phyloP scores from a whole-genome alignment of 345 rosid genomes.

The Gynandropsis gynandra region DNA sequence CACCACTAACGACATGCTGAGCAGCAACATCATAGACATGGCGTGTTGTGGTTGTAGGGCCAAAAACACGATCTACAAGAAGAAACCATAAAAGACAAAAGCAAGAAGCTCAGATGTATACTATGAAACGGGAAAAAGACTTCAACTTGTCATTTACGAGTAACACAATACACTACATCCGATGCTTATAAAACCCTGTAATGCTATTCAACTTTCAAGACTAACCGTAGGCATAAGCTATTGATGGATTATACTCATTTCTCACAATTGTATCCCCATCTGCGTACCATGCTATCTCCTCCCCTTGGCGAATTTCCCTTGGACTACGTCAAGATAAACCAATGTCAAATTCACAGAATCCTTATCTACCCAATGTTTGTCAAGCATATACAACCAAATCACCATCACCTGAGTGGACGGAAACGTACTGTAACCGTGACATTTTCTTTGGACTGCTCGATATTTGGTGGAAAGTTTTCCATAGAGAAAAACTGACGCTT shows the following conservation, averaged over 20 bases:
- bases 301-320: constrained; percentile 93
- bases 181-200: constrained; percentile 14
- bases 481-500: constrained; percentile 65
- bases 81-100: constrained; percentile 3
- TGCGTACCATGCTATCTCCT: constrained; percentile 99
- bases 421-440: constrained; percentile 95
- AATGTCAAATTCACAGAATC: constrained; percentile 21
- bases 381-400: constrained; percentile 13
- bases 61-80: constrained; percentile 80
- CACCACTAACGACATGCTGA: constrained; percentile 88
- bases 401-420: constrained; percentile 78
- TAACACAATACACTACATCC: constrained; percentile 5
- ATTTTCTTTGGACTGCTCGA: constrained; percentile 68
- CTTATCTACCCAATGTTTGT: neutral
- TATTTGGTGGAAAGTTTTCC: constrained; percentile 35
- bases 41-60: constrained; percentile 99
- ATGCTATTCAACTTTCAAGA: constrained; percentile 12
- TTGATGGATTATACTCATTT: constrained; percentile 73
- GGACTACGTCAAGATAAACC: constrained; percentile 46
- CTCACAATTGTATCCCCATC: constrained; percentile 95
- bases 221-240: constrained; percentile 96
- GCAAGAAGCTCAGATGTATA: constrained; percentile 1
- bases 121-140: constrained; percentile 3
- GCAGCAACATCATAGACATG: constrained; percentile 97
- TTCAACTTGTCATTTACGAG: constrained; percentile 3